Evolutionary conservation across 2,329 filamentous ascomycete species (phyloP).

Genomic region (Phyllosticta citriasiana): DNA sequence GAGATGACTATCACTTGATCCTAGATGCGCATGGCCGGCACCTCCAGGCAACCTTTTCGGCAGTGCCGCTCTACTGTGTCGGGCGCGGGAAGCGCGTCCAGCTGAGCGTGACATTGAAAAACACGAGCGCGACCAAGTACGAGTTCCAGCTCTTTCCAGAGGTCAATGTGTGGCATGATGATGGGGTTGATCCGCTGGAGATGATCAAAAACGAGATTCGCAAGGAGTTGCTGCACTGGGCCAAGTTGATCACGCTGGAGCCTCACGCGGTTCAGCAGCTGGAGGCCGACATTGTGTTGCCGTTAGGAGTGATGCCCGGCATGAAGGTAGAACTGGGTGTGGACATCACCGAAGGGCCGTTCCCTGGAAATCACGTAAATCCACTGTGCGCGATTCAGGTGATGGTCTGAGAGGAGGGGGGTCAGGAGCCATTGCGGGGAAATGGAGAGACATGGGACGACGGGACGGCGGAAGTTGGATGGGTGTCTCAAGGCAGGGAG

Average conservation of each 20-base stretch:
- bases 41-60: not conserved
- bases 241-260: not conserved
- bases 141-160: constrained; percentile 1
- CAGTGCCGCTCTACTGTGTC: constrained; percentile 4
- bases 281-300: constrained; percentile 3
- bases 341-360: constrained; percentile 3
- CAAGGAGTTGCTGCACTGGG: constrained; percentile 7
- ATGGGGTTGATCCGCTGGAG: constrained; percentile 1
- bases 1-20: constrained; percentile 5
- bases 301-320: not conserved
- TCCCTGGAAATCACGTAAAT: not conserved
- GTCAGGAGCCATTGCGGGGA: not conserved
- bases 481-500: not conserved
- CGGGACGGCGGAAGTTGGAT: not conserved
- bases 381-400: constrained; percentile 5
- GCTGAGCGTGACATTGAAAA: not conserved
- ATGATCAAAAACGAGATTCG: constrained; percentile 1
- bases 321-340: constrained; percentile 1
- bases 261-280: not conserved
- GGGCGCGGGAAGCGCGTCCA: constrained; percentile 1
- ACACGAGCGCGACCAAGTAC: constrained; percentile 3
- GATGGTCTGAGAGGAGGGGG: not conserved
- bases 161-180: not conserved
- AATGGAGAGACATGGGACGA: not conserved
- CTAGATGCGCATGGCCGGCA: constrained; percentile 15